Evolutionary conservation across 2,329 filamentous ascomycete genomes (phyloP), one percentile per base, ranked within the genome.

Genomic region (Colletotrichum tanaceti): DNA sequence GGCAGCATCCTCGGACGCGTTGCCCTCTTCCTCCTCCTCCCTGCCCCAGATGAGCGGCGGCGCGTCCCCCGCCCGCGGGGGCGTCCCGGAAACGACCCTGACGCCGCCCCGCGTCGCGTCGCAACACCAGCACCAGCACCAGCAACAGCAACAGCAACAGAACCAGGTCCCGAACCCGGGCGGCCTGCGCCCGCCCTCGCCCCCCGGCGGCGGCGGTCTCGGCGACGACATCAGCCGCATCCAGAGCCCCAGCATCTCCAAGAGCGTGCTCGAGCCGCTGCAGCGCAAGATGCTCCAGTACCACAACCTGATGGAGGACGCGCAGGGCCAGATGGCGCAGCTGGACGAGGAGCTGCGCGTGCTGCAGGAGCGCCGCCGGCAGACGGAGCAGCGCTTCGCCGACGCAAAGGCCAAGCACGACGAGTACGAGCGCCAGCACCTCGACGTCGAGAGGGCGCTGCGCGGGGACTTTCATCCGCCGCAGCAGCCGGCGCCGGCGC

Each of bases 221-320:
- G 72, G 58, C 70, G 74, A 72, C 58, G 74, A 72, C 52, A 81
- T 84, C 74, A 76, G 76, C 70, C 81, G 82, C n/a, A 76, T 84
- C 65, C 79, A 82, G 70, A 82, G 79, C 68, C 82, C 82, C 20
- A 81, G 78, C 73, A 78, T 84, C 58, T 73, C 77, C 60, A 77
- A 80, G 69, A 81, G 76, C 71, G 82, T 84, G 65, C 79, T 84
- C 41, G 79, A 81, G 68, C 82, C 82, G 5, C 80, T 84, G 0
- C 80, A 82, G 68, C 76, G 78, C 59, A 84, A 84, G 75, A 79
- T 83, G 49, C 74, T 75, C 55, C 81, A 84, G 77, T 84, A 84
- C 74, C 75, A 78, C 16, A 74, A 71, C 50, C 73, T 81, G 50
- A 83, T 84, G 82, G 72, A 74, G 32, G 77, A 79, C 35, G 80